Evolutionary conservation across 192 early-diverging fungal species (phyloP), one percentile per base, ranked within the genome.

Genomic region (Entomortierella chlamydospora): DNA sequence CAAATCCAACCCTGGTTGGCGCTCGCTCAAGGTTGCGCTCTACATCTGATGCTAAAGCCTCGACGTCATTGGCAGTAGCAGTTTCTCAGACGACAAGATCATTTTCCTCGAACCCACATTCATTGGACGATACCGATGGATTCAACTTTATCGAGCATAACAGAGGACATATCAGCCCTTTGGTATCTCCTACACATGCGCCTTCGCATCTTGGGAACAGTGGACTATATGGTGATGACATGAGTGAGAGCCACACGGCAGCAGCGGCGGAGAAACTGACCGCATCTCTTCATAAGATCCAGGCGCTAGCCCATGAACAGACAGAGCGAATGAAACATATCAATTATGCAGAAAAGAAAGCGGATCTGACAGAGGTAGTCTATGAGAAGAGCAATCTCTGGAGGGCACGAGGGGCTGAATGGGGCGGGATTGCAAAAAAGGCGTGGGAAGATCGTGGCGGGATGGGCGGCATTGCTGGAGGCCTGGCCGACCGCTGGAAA

Each of bases 381-480:
- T 54, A 70, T 5, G 76, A 79, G 51, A 79, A 79, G 57, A 79
- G 76, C 12, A 70, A 68, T 10, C 47, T 66, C 28, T 79, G 76
- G 76, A 51, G 68, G n/a, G 68, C 68, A 12, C 26, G 76, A 22
- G 76, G 76, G 8, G 76, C 68, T 20, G 76, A 79, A 33, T 79
- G 76, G 76, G 52, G 76, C 20, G 76, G 67, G 50, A 70, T 79
- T 22, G 76, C 76, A 13, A 79, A 65, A 42, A 79, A 79, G 28
- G 76, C 68, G 2, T 79, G 76, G 76, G 76, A 70, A 29, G 76
- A 79, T n/a, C 67, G 76, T 17, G 76, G 76, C 30, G 76, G 76
- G 10, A 70, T 79, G 76, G 76, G 76, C 0, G 76, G 76, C 18
- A 79, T 79, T 47, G 63, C 76, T 9, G 76, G 76, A 4, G 76